These are phyloP conservation scores for Pythium coloratum DNA, from an alignment of 352 stramenopile species.

Conservation along the genomic window DNA sequence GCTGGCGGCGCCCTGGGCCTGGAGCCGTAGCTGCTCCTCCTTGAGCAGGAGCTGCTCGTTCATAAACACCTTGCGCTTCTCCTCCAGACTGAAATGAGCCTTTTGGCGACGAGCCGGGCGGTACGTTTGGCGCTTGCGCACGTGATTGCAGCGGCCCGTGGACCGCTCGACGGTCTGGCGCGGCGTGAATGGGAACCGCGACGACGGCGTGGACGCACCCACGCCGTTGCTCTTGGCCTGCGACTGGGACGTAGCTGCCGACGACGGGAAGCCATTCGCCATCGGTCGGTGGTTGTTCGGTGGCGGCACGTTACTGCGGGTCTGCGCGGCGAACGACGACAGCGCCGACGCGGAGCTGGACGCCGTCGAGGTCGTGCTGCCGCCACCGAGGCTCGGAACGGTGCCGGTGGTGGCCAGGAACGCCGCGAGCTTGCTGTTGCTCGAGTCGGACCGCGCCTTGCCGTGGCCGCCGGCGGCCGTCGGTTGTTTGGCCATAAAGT, in stretches of 20 bases:
- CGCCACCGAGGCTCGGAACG: conserved; percentile 31
- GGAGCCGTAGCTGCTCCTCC: conserved; percentile 68
- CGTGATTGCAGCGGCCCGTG: conserved; percentile 63
- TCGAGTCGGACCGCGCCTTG: conserved; percentile 56
- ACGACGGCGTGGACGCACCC: conserved; percentile 6
- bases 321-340: conserved; percentile 26
- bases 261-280: conserved; percentile 2
- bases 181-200: conserved; percentile 42
- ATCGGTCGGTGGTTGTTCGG: background rate
- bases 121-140: conserved; percentile 81
- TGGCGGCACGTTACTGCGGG: background rate
- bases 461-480: conserved; percentile 17
- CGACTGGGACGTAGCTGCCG: background rate
- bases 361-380: conserved; percentile 21
- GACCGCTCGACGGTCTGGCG: conserved; percentile 59
- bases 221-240: background rate
- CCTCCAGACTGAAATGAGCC: conserved; percentile 77
- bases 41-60: conserved; percentile 79
- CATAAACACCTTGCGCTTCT: conserved; percentile 84
- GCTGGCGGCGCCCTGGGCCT: conserved; percentile 51
- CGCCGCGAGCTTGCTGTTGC: conserved; percentile 72
- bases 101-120: conserved; percentile 37
- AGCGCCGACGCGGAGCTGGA: conserved; percentile 24
- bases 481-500: conserved; percentile 80
- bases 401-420: conserved; percentile 71